These are phyloP conservation scores for Aspergillus candidus DNA, from an alignment of 2,329 filamentous ascomycete genomes.

Conservation along the genomic window DNA sequence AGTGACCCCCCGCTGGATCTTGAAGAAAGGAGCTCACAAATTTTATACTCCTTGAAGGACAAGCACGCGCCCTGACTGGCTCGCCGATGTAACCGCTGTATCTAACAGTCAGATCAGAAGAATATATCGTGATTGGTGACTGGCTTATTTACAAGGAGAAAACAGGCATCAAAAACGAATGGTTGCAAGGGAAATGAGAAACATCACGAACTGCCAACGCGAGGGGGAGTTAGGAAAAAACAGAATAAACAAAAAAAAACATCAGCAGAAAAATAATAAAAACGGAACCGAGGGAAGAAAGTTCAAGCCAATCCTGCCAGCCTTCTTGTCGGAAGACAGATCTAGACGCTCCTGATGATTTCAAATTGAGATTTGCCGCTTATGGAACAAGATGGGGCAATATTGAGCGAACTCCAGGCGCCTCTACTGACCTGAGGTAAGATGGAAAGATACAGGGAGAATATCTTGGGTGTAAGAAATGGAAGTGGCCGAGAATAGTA, in stretches of 20 bases:
- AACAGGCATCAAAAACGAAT: constrained; percentile 12
- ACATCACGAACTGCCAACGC: not conserved
- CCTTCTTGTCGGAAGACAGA: constrained; percentile 10
- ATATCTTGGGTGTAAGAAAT: too few relatives aligned
- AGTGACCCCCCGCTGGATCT: constrained; percentile 9
- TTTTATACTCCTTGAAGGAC: constrained; percentile 17
- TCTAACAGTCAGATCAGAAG: constrained; percentile 14
- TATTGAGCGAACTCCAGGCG: constrained; percentile 14
- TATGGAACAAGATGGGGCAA: constrained; percentile 12
- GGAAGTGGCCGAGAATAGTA: not conserved
- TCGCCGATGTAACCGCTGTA: constrained; percentile 18
- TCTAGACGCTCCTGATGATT: constrained; percentile 9
- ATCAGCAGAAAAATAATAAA: constrained; percentile 1
- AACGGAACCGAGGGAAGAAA: constrained; percentile 2
- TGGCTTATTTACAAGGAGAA: constrained; percentile 17
- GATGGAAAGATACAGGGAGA: too few relatives aligned
- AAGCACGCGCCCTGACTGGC: constrained; percentile 8
- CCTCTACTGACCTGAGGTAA: constrained; percentile 7
- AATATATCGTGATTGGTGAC: constrained; percentile 15
- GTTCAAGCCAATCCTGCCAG: constrained; percentile 11
- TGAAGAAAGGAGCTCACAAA: constrained; percentile 15
- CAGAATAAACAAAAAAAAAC: constrained; percentile 6
- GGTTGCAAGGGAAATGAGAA: constrained; percentile 7
- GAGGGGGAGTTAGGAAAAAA: not conserved
- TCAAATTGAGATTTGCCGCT: constrained; percentile 9